Evolutionary conservation across 164 flowering plant genomes (phyloP), one percentile per base, ranked within the genome.

Genomic region (Pachysandra terminalis): DNA sequence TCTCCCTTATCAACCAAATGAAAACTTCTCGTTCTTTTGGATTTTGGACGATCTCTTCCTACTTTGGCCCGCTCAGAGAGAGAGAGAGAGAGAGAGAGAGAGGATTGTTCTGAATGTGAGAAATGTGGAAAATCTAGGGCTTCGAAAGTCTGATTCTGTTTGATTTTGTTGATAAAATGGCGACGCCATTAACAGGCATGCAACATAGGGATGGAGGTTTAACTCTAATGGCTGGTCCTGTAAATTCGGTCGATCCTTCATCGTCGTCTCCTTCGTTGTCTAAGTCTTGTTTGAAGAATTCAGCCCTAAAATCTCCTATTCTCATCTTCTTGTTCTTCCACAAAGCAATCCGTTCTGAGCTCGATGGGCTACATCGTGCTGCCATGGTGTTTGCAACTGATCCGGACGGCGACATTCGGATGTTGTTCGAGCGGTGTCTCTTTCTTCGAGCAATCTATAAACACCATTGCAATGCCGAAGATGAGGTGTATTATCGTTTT

Each of bases 401-500:
- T n/a, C 59, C 45, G 14, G 72, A 63, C 13, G 78, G 68, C 1
- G 85, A 85, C 54, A 83, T 88, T 56, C 41, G 62, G 49, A 85
- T 84, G 15, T 68, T 91, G 84, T 59, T 80, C 49, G 75, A 85
- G 56, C 81, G 87, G 0, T 87, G 79, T 60, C 87, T 81, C 68
- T 88, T 91, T 60, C 77, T 94, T 26, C 80, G 96, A 9, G 55
- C 79, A 14, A 83, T 94, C 56, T 94, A 94, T 54, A 85, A 82
- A 80, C 93, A 91, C 67, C 98, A 94, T 77, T 87, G 89, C 78
- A 83, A 87, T 81, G 97, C 98, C 9, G 96, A 94, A 74, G 96
- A 93, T 64, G 97, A 90, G 98, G 98, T 90, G 19, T 27, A 70
- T 48, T 35, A 0, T 24, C 25, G 35, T 48, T 65, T 54, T 53